Evolutionary conservation across 177 flowering plant genomes (phyloP).

Genomic region (Tripterygium wilfordii): DNA sequence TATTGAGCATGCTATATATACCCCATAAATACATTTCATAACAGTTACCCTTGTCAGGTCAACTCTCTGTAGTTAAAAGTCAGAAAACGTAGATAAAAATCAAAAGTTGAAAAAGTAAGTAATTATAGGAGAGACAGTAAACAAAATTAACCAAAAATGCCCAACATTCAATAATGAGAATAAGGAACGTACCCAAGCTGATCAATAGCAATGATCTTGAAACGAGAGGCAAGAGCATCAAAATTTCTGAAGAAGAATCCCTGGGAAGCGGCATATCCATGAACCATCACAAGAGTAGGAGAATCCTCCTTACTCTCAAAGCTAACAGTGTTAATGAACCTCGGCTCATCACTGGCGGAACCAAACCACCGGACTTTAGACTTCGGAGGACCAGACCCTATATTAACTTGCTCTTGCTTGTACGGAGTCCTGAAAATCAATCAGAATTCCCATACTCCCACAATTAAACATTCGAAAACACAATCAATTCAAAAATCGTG

Average conservation of each 20-base stretch:
- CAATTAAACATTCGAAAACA: neutral
- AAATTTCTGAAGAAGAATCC: conserved; percentile 95
- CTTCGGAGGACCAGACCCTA: conserved; percentile 95
- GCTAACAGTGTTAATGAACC: conserved; percentile 88
- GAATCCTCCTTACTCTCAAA: conserved; percentile 67
- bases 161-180: neutral
- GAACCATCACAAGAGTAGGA: conserved; percentile 94
- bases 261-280: conserved; percentile 93
- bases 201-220: conserved; percentile 86
- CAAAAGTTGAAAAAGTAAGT: too few relatives aligned
- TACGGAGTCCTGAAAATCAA: conserved; percentile 64
- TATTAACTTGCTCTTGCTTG: conserved; percentile 73
- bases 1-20: too few relatives aligned
- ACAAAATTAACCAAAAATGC: too few relatives aligned
- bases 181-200: conserved; percentile 77
- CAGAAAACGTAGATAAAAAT: too few relatives aligned
- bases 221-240: conserved; percentile 75
- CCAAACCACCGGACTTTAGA: conserved; percentile 87
- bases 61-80: too few relatives aligned
- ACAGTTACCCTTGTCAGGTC: too few relatives aligned
- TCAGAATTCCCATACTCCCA: conserved; percentile 1
- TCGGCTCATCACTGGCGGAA: conserved; percentile 61
- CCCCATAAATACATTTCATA: too few relatives aligned
- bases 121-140: too few relatives aligned
- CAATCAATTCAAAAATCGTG: neutral